These are phyloP conservation scores for Turritis glabra DNA, from an alignment of 345 rosid species.

Conservation along the genomic window DNA sequence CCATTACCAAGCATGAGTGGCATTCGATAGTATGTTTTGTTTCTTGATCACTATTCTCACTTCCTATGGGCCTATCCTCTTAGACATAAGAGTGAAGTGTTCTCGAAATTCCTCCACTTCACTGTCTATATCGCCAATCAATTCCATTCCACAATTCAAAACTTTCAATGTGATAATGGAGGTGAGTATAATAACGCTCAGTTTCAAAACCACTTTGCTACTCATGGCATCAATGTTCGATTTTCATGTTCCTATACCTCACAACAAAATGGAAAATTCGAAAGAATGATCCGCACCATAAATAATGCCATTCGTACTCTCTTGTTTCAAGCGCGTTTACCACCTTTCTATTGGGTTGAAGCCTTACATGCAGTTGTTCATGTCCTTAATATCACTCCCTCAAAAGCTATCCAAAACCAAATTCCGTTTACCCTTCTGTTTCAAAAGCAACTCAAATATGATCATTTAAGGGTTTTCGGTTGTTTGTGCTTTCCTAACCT, in stretches of 20 bases:
- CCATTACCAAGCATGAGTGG: neutral
- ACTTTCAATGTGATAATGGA: no score
- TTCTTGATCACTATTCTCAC: neutral
- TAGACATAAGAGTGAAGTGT: neutral
- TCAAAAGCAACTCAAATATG: no score
- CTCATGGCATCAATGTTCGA: accelerated
- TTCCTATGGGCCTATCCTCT: neutral
- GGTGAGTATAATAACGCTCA: no score
- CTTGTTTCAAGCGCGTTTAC: no score
- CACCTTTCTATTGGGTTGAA: no score
- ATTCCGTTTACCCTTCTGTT: no score
- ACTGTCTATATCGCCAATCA: neutral
- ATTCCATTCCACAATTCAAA: accelerated
- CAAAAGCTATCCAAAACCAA: no score
- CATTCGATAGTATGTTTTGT: neutral
- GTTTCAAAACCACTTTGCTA: neutral
- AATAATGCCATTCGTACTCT: no score
- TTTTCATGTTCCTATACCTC: neutral
- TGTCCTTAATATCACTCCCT: neutral
- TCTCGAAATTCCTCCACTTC: neutral
- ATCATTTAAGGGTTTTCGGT: no score
- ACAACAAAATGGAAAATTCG: neutral
- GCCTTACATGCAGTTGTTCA: no score
- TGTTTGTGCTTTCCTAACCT: no score
- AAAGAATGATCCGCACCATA: no score